Evolutionary conservation across 129 eudicot species (phyloP).

Genomic region (Helichrysum umbraculigerum): DNA sequence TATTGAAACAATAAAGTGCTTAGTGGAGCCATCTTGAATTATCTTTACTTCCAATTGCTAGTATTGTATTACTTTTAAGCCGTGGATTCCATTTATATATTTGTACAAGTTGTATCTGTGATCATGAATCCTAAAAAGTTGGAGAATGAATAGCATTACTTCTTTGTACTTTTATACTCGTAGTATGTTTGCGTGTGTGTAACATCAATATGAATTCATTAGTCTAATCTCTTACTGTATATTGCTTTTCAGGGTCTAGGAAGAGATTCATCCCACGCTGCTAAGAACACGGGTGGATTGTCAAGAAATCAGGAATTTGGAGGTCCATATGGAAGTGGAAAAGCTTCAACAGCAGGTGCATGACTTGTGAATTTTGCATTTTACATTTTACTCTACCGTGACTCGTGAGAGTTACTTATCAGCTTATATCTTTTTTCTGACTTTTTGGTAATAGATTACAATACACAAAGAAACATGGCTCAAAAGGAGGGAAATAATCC

Average conservation of each 20-base stretch:
- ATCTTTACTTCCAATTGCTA: not conserved
- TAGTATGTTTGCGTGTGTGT: not conserved
- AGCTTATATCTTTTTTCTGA: not conserved
- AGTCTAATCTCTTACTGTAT: constrained; percentile 5
- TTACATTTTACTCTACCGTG: not conserved
- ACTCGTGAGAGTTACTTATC: not conserved
- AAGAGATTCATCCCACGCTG: constrained; percentile 39
- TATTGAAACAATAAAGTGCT: not conserved
- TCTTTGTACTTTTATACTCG: not conserved
- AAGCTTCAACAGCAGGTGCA: constrained; percentile 53
- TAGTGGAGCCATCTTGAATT: constrained; percentile 7
- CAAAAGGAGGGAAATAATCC: constrained; percentile 45
- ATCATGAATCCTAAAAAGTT: not conserved
- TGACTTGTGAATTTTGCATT: not conserved
- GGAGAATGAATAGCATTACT: not conserved
- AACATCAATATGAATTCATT: not conserved
- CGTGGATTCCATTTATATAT: constrained; percentile 5
- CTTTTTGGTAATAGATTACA: constrained; percentile 40
- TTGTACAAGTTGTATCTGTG: not conserved
- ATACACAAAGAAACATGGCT: constrained; percentile 31
- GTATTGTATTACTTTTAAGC: not conserved
- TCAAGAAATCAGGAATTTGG: constrained; percentile 36
- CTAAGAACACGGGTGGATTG: constrained; percentile 27
- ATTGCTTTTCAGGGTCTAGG: constrained; percentile 45
- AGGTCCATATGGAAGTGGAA: constrained; percentile 48